These are phyloP conservation scores for Metschnikowia hibisci DNA, from an alignment of 805 yeast species.

Conservation along the genomic window DNA sequence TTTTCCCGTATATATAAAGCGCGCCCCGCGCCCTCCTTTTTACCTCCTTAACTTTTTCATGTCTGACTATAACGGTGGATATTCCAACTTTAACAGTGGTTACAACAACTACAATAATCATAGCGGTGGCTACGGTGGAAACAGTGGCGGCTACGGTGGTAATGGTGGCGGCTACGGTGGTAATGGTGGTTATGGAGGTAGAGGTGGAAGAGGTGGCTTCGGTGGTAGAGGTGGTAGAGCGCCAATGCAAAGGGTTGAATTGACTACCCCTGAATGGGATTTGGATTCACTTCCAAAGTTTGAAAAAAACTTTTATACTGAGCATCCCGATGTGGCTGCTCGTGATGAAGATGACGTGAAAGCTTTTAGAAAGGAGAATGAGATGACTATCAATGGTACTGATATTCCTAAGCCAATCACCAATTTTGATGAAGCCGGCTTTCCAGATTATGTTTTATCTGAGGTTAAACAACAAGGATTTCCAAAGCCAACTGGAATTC, in stretches of 20 bases:
- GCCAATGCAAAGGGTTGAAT: slow-evolving; percentile 43
- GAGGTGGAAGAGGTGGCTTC: slow-evolving; percentile 26
- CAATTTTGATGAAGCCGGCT: slow-evolving; percentile 93
- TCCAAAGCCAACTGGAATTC: slow-evolving; percentile 91
- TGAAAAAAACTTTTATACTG: slow-evolving; percentile 92
- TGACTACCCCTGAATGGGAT: slow-evolving; percentile 80
- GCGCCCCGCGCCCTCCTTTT: slow-evolving; percentile 4
- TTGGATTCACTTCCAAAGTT: slow-evolving; percentile 73
- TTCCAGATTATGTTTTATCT: slow-evolving; percentile 86
- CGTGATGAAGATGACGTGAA: slow-evolving; percentile 73
- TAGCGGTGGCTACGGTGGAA: slow-evolving; percentile 12
- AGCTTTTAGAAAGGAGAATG: slow-evolving; percentile 74
- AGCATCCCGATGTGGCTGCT: slow-evolving; percentile 70
- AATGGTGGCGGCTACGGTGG: slow-evolving; percentile 35
- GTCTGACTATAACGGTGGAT: slow-evolving; percentile 33
- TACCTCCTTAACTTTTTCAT: slow-evolving; percentile 3
- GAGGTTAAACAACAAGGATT: slow-evolving; percentile 93
- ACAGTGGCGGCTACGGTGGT: slow-evolving; percentile 24
- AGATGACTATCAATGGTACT: slow-evolving; percentile 79
- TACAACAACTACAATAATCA: slow-evolving; percentile 20
- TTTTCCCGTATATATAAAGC: slow-evolving; percentile 8
- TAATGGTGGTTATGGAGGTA: slow-evolving; percentile 29
- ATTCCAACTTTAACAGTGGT: slow-evolving; percentile 15
- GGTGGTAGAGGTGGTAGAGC: slow-evolving; percentile 27
- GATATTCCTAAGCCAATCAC: slow-evolving; percentile 95